Evolutionary conservation across 164 flowering plant species (phyloP).

Genomic region (Buxus sempervirens): DNA sequence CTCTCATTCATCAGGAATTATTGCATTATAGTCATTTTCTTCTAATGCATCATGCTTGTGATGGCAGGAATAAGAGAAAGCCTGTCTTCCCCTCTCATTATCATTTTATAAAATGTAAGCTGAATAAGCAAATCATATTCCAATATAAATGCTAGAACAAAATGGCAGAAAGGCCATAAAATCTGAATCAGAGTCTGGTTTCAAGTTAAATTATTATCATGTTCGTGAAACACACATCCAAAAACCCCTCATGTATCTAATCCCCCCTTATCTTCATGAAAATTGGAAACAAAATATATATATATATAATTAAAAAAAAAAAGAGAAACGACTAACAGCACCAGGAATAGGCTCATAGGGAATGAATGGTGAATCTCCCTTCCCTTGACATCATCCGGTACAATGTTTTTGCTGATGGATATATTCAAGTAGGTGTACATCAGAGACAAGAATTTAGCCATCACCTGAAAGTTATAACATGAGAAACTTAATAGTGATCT

Average conservation of each 20-base stretch:
- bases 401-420: conserved; percentile 72
- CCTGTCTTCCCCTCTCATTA: too few species aligned
- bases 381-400: conserved; percentile 93
- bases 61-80: too few species aligned
- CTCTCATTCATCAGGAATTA: too few species aligned
- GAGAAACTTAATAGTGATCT: not conserved
- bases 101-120: too few species aligned
- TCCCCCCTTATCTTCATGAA: not conserved
- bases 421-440: conserved; percentile 89
- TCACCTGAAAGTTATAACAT: conserved; percentile 49
- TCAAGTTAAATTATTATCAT: not conserved
- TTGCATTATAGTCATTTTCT: too few species aligned
- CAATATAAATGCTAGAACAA: too few species aligned
- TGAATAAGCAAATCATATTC: too few species aligned
- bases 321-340: conserved; percentile 12
- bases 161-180: too few species aligned
- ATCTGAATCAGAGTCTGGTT: too few species aligned
- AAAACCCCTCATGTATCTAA: not conserved
- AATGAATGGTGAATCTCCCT: conserved; percentile 91
- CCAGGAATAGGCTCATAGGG: conserved; percentile 95
- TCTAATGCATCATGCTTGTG: too few species aligned
- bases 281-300: too few species aligned
- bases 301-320: not conserved
- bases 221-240: not conserved
- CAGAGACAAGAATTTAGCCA: conserved; percentile 91